Conservation (phyloP, 2,329 filamentous ascomycete species). For the Blumeria hordei region DNA sequence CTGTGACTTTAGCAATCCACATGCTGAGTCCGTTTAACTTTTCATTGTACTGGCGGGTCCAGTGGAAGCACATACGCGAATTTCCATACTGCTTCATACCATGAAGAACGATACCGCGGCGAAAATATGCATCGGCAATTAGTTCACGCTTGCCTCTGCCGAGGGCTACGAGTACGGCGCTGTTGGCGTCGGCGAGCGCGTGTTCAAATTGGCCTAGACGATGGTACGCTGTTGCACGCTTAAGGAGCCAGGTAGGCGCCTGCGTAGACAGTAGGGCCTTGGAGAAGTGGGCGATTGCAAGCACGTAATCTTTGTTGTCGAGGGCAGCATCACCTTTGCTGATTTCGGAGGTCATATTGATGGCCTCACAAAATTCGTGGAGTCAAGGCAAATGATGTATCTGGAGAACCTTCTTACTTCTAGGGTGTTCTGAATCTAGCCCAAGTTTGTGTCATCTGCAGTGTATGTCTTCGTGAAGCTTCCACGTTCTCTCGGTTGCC, state of each 20-base stretch:
- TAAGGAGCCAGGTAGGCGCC: slow-evolving; percentile 59
- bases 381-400: too few species aligned
- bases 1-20: slow-evolving; percentile 31
- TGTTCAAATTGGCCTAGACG: slow-evolving; percentile 33
- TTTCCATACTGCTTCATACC: slow-evolving; percentile 49
- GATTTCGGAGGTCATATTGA: slow-evolving; percentile 21
- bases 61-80: slow-evolving; percentile 44
- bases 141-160: slow-evolving; percentile 50
- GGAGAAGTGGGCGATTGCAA: slow-evolving; percentile 44
- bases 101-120: slow-evolving; percentile 51
- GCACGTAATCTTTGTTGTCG: slow-evolving; percentile 33
- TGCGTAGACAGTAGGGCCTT: slow-evolving; percentile 42
- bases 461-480: too few species aligned
- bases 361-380: too few species aligned
- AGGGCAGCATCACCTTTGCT: slow-evolving; percentile 34
- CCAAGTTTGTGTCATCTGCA: too few species aligned
- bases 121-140: slow-evolving; percentile 60
- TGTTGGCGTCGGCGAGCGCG: slow-evolving; percentile 46
- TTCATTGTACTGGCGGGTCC: slow-evolving; percentile 25
- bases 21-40: slow-evolving; percentile 28
- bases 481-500: too few species aligned
- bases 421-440: too few species aligned
- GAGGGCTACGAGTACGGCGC: slow-evolving; percentile 33
- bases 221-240: slow-evolving; percentile 57
- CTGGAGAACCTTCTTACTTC: too few species aligned